phyloP scores from a whole-genome alignment of 2,329 filamentous ascomycete species.

The Fusarium pseudonygamai region DNA sequence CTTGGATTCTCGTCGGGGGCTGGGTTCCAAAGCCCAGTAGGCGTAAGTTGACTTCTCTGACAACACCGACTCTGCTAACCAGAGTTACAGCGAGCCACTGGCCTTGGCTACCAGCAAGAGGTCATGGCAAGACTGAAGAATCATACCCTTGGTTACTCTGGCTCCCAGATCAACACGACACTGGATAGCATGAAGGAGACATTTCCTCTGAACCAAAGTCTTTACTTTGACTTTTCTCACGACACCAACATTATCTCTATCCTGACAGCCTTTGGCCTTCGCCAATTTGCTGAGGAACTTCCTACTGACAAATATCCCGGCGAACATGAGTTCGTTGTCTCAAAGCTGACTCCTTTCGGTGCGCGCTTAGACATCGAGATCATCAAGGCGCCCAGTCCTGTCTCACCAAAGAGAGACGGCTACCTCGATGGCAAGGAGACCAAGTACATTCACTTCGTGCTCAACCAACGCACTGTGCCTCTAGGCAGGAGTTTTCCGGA shows the following conservation, averaged over 20 bases:
- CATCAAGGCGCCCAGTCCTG: slow-evolving; percentile 72
- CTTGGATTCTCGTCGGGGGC: slow-evolving; percentile 69
- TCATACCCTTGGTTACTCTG: slow-evolving; percentile 68
- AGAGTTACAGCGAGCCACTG: slow-evolving; percentile 66
- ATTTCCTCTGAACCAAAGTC: slow-evolving; percentile 76
- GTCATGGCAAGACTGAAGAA: slow-evolving; percentile 75
- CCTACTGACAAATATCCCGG: slow-evolving; percentile 64
- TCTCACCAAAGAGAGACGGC: slow-evolving; percentile 63
- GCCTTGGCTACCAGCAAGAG: slow-evolving; percentile 78
- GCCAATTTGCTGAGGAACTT: slow-evolving; percentile 71
- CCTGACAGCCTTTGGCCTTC: slow-evolving; percentile 76
- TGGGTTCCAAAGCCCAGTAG: slow-evolving; percentile 71
- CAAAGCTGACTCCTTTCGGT: slow-evolving; percentile 76
- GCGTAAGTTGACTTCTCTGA: slow-evolving; percentile 51
- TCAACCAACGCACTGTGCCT: slow-evolving; percentile 79
- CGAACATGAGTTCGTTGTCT: slow-evolving; percentile 70
- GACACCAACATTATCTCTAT: slow-evolving; percentile 78
- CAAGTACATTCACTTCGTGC: slow-evolving; percentile 76
- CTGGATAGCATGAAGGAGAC: slow-evolving; percentile 73
- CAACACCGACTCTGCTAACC: background rate
- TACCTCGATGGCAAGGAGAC: slow-evolving; percentile 66
- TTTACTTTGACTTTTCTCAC: slow-evolving; percentile 83
- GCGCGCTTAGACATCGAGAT: slow-evolving; percentile 79
- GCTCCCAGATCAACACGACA: slow-evolving; percentile 73
- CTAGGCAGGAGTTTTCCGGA: slow-evolving; percentile 71